Percentiles rank a stretch among this genome's conserved stretches.
Conservation (phyloP, 192 early-diverging fungal species). For the Podila epigama region DNA sequence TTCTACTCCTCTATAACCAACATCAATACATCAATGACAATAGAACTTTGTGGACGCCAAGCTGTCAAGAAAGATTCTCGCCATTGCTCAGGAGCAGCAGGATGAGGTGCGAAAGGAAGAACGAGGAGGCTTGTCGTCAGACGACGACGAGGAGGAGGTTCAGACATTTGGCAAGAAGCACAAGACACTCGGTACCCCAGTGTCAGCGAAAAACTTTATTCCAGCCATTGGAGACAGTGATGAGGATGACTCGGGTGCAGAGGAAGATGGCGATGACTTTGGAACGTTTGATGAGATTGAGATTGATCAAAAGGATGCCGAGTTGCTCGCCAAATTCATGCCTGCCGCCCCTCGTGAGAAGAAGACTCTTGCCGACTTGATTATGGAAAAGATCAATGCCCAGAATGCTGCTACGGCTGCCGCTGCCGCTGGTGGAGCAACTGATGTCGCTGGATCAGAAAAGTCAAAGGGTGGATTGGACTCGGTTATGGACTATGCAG, state of each 20-base stretch:
- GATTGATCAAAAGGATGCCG: constrained; percentile 81
- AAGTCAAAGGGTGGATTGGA: constrained; percentile 47
- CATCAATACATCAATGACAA: not conserved
- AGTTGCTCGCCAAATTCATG: constrained; percentile 92
- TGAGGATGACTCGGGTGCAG: constrained; percentile 70
- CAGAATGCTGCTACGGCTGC: constrained; percentile 63
- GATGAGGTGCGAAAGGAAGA: constrained; percentile 76
- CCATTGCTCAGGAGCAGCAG: constrained; percentile 91
- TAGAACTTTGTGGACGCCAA: constrained; percentile 86
- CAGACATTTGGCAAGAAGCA: constrained; percentile 47
- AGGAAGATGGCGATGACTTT: constrained; percentile 71
- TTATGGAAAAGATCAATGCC: constrained; percentile 94
- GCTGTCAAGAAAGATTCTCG: constrained; percentile 88
- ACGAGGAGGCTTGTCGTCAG: constrained; percentile 38
- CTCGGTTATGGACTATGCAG: constrained; percentile 37
- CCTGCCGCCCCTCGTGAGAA: constrained; percentile 81
- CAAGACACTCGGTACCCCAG: not conserved
- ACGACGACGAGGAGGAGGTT: constrained; percentile 54
- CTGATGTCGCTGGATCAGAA: constrained; percentile 40
- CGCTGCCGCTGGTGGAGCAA: constrained; percentile 6
- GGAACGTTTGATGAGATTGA: constrained; percentile 57
- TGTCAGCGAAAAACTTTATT: constrained; percentile 29
- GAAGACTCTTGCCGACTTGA: constrained; percentile 93
- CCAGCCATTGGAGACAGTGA: constrained; percentile 65
- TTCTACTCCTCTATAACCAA: not conserved